Percentiles rank a stretch among this genome's conserved stretches.
Evolutionary conservation across 1,284 basidiomycete species (phyloP).

Genomic region (Fomitiporia mediterranea): DNA sequence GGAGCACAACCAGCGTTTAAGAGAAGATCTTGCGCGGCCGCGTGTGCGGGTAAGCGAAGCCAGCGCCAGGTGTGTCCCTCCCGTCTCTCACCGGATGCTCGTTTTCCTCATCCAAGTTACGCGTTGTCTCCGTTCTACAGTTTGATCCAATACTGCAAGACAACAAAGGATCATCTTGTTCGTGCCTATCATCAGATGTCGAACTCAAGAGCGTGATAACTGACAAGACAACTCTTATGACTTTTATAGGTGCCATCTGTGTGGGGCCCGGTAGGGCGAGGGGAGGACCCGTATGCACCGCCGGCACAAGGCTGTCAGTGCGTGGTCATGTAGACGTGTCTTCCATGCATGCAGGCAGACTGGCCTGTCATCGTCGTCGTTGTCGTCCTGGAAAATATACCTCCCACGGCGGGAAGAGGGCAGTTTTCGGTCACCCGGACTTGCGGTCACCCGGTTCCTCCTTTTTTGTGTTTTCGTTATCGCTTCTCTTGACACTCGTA

Average conservation of each 20-base stretch:
- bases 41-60: slow-evolving; percentile 90
- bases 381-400: background rate
- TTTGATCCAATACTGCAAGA: slow-evolving; percentile 88
- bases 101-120: slow-evolving; percentile 5
- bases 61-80: slow-evolving; percentile 66
- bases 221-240: slow-evolving; percentile 7
- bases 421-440: background rate
- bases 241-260: slow-evolving; percentile 70
- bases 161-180: slow-evolving; percentile 84
- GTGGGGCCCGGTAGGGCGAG: slow-evolving; percentile 89
- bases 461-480: background rate
- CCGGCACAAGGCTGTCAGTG: slow-evolving; percentile 19
- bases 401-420: background rate
- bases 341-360: background rate
- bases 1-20: slow-evolving; percentile 89
- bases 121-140: slow-evolving; percentile 35
- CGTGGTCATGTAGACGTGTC: slow-evolving; percentile 22
- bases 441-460: background rate
- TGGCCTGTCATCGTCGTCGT: background rate
- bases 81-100: slow-evolving; percentile 2
- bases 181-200: slow-evolving; percentile 28
- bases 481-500: background rate
- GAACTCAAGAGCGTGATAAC: background rate
- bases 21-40: slow-evolving; percentile 86
- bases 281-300: slow-evolving; percentile 85